Conservation (phyloP, 2,329 filamentous ascomycete genomes). For the Pseudocercospora vitis region DNA sequence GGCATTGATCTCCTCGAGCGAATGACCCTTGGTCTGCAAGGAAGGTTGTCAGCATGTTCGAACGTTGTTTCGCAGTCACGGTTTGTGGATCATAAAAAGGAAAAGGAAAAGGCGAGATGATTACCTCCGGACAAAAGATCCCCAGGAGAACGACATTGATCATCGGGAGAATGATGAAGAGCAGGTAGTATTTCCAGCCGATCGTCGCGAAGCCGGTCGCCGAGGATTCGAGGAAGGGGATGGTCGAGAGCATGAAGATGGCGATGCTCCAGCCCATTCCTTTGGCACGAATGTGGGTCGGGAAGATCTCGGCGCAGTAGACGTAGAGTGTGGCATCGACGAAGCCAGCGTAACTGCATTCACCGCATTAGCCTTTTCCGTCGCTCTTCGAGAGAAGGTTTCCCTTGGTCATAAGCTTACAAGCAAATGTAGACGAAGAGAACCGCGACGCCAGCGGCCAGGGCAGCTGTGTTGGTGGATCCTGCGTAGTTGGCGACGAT, state of each 20-base stretch:
- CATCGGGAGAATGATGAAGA: neutral
- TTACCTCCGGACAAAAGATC: neutral
- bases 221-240: neutral
- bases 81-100: too few relatives aligned
- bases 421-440: neutral
- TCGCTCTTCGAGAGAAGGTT: neutral
- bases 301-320: neutral
- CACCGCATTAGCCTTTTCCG: neutral
- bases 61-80: too few relatives aligned
- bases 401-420: too few relatives aligned
- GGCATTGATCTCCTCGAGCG: neutral
- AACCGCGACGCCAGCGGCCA: neutral
- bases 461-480: neutral
- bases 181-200: neutral
- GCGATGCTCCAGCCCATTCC: neutral
- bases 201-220: neutral
- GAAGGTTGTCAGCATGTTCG: too few relatives aligned
- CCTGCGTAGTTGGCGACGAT: neutral
- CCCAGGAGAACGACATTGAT: neutral
- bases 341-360: neutral
- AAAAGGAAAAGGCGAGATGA: too few relatives aligned
- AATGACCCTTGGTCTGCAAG: neutral
- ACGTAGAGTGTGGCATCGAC: neutral
- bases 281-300: neutral
- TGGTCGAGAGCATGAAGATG: neutral